A percentile compares a stretch with the other conserved stretches of the same genome.
phyloP scores from a whole-genome alignment of 2,329 filamentous ascomycete genomes.

The Xylaria multiplex region DNA sequence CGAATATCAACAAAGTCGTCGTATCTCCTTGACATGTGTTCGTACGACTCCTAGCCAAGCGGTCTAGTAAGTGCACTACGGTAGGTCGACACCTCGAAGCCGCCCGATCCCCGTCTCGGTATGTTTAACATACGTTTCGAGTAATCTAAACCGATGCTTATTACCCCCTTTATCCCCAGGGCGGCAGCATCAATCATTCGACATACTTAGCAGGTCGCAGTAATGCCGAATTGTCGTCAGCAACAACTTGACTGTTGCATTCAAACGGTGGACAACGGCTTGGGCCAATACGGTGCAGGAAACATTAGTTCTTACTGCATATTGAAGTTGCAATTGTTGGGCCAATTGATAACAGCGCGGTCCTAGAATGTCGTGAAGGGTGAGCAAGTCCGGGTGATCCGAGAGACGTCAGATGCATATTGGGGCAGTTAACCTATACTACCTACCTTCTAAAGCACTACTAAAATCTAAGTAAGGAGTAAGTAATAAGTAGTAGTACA shows the following conservation, averaged over 20 bases:
- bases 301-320: conserved; percentile 1
- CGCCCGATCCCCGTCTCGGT: background rate
- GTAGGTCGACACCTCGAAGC: background rate
- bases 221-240: conserved; percentile 3
- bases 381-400: conserved; percentile 6
- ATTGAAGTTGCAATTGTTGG: conserved; percentile 17
- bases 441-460: too few species aligned
- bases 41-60: conserved; percentile 5
- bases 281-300: conserved; percentile 13
- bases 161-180: background rate
- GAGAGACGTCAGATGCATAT: conserved; percentile 1
- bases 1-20: background rate
- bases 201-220: conserved; percentile 16
- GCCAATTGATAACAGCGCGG: conserved; percentile 2
- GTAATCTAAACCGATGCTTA: background rate
- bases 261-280: conserved; percentile 1
- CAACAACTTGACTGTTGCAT: conserved; percentile 3
- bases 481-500: too few species aligned
- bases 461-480: too few species aligned
- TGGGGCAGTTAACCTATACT: background rate
- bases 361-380: conserved; percentile 8
- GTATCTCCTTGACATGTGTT: background rate
- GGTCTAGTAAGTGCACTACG: background rate
- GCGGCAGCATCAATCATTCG: conserved; percentile 1
- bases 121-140: conserved; percentile 2